Evolutionary conservation across 352 stramenopile species (phyloP).

Genomic region (Pythium brachiatum): DNA sequence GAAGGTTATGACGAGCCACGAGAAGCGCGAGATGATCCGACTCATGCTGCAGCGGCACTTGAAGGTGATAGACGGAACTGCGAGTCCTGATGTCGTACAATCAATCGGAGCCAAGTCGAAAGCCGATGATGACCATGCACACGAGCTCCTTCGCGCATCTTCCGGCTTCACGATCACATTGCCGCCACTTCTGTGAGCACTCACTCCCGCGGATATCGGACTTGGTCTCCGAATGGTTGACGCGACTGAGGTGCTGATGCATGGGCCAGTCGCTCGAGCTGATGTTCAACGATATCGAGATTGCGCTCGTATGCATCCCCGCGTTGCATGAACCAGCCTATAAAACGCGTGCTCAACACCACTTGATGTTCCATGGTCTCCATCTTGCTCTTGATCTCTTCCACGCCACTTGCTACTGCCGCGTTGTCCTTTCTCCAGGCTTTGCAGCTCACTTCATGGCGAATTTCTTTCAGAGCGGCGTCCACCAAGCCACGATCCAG

Average conservation of each 20-base stretch:
- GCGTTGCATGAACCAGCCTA: slow-evolving; percentile 70
- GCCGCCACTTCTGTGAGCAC: slow-evolving; percentile 13
- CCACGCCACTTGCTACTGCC: slow-evolving; percentile 1
- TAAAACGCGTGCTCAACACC: slow-evolving; percentile 54
- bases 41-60: slow-evolving; percentile 42
- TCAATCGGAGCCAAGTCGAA: not conserved
- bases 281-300: slow-evolving; percentile 56
- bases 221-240: slow-evolving; percentile 45
- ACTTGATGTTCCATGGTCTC: slow-evolving; percentile 43
- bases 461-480: slow-evolving; percentile 12
- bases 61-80: slow-evolving; percentile 1
- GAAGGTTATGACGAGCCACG: slow-evolving; percentile 34
- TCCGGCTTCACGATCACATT: slow-evolving; percentile 24
- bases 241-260: slow-evolving; percentile 37
- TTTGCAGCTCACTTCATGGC: slow-evolving; percentile 27
- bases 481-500: slow-evolving; percentile 5
- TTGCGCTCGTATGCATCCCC: slow-evolving; percentile 78
- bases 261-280: slow-evolving; percentile 46
- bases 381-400: slow-evolving; percentile 18
- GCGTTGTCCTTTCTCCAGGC: slow-evolving; percentile 28
- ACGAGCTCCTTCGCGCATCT: slow-evolving; percentile 5
- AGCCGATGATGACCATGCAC: not conserved
- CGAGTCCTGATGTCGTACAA: not conserved
- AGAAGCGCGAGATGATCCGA: slow-evolving; percentile 63
- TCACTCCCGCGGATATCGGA: slow-evolving; percentile 28